Evolutionary conservation across 73 alveolate genomes (phyloP).

Genomic region (Stentor roeselii): DNA sequence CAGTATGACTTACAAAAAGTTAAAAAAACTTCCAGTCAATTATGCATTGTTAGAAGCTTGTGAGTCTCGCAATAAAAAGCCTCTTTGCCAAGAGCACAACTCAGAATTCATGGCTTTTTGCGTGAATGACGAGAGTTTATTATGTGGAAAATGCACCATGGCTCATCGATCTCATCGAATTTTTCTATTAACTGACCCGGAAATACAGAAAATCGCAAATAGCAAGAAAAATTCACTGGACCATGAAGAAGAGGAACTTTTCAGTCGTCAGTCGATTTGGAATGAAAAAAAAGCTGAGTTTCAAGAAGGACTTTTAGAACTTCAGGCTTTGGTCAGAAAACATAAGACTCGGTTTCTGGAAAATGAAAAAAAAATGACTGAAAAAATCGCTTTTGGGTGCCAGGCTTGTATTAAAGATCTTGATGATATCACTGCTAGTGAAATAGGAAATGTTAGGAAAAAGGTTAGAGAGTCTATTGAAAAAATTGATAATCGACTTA

Average conservation of each 20-base stretch:
- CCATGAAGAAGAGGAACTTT: background rate
- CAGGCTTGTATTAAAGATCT: background rate
- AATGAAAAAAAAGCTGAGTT: background rate
- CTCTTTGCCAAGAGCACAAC: background rate
- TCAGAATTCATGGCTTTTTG: slow-evolving; percentile 15
- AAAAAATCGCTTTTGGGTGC: background rate
- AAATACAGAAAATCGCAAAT: slow-evolving; percentile 16
- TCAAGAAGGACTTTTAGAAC: background rate
- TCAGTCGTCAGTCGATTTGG: background rate
- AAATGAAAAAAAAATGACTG: background rate
- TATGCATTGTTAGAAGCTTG: slow-evolving; percentile 20
- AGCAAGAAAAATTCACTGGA: background rate
- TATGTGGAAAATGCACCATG: background rate
- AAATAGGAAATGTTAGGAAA: background rate
- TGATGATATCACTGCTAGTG: background rate
- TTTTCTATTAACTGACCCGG: background rate
- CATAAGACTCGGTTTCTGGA: background rate
- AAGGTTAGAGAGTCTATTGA: background rate
- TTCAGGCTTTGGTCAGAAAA: background rate
- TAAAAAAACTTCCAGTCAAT: slow-evolving; percentile 14
- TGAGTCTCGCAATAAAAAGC: background rate
- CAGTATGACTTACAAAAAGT: slow-evolving; percentile 2
- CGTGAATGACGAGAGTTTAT: background rate
- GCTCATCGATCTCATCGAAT: background rate
- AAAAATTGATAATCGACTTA: background rate